Base-by-base conservation (phyloP, 495 filamentous ascomycete species). In the Penicillium bovifimosum region DNA sequence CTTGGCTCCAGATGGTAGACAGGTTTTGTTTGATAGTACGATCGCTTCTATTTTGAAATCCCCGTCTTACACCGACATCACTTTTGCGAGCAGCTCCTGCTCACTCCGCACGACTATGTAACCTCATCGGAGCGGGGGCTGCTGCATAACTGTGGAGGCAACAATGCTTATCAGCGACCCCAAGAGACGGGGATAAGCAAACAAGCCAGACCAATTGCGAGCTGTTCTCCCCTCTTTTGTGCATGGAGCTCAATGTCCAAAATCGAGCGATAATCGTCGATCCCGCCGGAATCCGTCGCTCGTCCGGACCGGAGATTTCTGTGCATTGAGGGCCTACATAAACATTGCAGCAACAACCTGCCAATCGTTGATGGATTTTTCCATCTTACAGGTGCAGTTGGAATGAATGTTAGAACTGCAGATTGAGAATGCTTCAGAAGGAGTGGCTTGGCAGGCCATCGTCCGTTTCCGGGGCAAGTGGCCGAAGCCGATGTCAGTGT, bases 401-500 rank as follows among this genome's bases (percentile, higher is more conserved):
- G 27, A 44, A 7, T 9, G n/a, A 20, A 20, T 8, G 3, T 24
- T 11, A 17, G 20, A 17, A 0, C n/a, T n/a, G 2, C n/a, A 44
- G 26, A 39, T 9, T 9, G 18, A 6, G 16, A 13, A 29, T 9
- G 3, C n/a, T 32, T 4, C n/a, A 10, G 20, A 45, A 18, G 32
- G 24, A 16, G 5, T 9, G 17, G 39, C 51, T 39, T 14, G 10
- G 17, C 39, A 28, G 41, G 14, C 18, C 28, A 58, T 6, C 38
- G 41, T 29, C 48, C 48, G 11, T 42, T 47, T 47, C 55, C 27
- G 48, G 43, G 33, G 33, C 9, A 10, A 6, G 35, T 43, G 49
- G 28, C 41, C n/a, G 40, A 50, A 33, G 16, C 36, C 50, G 41
- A 53, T 56, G 51, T 46, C 52, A 54, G 58, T 56, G 52, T n/a